Conservation (phyloP, 2,329 filamentous ascomycete genomes). For the Uncinocarpus reesii region DNA sequence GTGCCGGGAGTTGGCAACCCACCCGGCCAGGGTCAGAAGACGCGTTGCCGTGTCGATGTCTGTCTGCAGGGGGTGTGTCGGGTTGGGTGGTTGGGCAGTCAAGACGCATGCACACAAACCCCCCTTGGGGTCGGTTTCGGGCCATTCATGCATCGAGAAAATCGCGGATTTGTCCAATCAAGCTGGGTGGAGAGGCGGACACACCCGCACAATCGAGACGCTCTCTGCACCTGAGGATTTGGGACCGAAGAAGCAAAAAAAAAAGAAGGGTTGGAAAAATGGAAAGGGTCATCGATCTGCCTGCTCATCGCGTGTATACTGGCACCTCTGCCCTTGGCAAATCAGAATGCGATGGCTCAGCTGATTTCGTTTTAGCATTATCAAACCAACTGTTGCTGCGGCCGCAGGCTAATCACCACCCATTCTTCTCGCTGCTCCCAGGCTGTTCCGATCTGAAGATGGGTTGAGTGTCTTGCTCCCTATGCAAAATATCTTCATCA, state of each 20-base stretch:
- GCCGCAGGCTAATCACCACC: background rate
- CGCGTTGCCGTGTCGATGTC: conserved; percentile 5
- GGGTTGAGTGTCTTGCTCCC: background rate
- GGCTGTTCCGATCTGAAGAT: background rate
- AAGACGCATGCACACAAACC: no score
- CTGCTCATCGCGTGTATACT: background rate
- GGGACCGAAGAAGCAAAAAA: background rate
- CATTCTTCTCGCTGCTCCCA: background rate
- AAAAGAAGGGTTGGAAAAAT: no score
- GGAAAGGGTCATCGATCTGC: conserved; percentile 2
- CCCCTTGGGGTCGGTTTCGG: background rate
- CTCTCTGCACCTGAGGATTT: background rate
- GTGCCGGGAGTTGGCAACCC: conserved; percentile 1
- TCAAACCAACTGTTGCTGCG: conserved; percentile 1
- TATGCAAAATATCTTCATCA: background rate
- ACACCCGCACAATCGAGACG: background rate
- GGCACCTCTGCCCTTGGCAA: background rate
- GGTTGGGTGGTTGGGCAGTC: conserved; percentile 10
- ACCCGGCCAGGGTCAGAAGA: conserved; percentile 10
- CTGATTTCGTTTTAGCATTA: background rate
- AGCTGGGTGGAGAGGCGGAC: background rate
- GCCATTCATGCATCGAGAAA: conserved; percentile 3
- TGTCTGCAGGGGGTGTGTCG: background rate
- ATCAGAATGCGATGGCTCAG: background rate
- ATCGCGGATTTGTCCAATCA: conserved; percentile 1